Percentiles rank a stretch among this genome's conserved stretches.
Conservation (phyloP, 495 filamentous ascomycete species). For the Acidiella bohemica region DNA sequence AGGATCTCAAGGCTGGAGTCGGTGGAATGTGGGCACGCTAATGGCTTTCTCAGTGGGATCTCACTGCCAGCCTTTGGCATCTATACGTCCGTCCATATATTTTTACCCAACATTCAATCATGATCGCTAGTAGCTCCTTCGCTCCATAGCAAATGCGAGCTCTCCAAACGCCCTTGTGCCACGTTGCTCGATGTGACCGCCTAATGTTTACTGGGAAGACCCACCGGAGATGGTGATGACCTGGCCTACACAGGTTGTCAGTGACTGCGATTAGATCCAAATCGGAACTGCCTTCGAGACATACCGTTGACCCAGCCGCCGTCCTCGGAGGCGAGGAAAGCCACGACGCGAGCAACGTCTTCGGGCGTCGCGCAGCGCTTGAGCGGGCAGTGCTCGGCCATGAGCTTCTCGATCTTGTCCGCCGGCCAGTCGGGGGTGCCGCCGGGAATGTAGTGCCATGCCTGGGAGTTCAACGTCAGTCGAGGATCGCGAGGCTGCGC, state of each 20-base stretch:
- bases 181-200: no score
- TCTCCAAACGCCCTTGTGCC: no score
- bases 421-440: slow-evolving; percentile 30
- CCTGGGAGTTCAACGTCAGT: no score
- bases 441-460: slow-evolving; percentile 46
- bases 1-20: no score
- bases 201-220: slow-evolving; percentile 32
- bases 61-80: no score
- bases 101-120: no score
- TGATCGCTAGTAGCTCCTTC: no score
- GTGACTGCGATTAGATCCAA: background rate
- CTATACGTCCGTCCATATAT: no score
- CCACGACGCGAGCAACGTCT: slow-evolving; percentile 46
- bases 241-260: slow-evolving; percentile 23
- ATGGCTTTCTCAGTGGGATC: no score
- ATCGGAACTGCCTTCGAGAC: slow-evolving; percentile 8
- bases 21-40: no score
- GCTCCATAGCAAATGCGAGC: no score
- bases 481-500: no score
- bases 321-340: slow-evolving; percentile 41
- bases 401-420: slow-evolving; percentile 32
- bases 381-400: slow-evolving; percentile 37
- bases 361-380: slow-evolving; percentile 41
- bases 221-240: slow-evolving; percentile 34
- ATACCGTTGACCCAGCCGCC: slow-evolving; percentile 50